Evolutionary conservation across 2,329 filamentous ascomycete genomes (phyloP).

Genomic region (Knoxdaviesia proteae): DNA sequence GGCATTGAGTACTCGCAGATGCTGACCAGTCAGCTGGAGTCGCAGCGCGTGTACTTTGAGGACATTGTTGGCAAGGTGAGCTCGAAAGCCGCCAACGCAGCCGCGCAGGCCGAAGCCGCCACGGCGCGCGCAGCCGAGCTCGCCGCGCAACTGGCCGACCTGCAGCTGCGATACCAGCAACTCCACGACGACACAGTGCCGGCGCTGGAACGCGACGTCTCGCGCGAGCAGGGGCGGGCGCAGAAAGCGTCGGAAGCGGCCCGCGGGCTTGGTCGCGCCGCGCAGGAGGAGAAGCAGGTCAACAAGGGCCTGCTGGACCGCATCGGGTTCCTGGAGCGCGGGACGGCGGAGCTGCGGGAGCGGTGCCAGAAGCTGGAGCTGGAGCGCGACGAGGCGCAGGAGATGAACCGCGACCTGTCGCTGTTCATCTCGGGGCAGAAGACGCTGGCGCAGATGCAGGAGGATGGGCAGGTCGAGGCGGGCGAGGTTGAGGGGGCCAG

Average conservation of each 20-base stretch:
- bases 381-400: conserved; percentile 39
- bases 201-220: conserved; percentile 50
- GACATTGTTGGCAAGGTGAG: conserved; percentile 75
- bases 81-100: conserved; percentile 66
- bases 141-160: conserved; percentile 23
- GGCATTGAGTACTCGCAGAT: conserved; percentile 89
- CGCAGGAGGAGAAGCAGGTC: conserved; percentile 73
- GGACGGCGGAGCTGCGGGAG: conserved; percentile 12
- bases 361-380: conserved; percentile 36
- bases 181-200: conserved; percentile 38
- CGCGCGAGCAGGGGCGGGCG: conserved; percentile 45
- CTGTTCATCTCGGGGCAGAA: conserved; percentile 77
- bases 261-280: conserved; percentile 50
- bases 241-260: conserved; percentile 58
- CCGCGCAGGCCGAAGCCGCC: conserved; percentile 43
- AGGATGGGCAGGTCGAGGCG: conserved; percentile 33
- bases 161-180: conserved; percentile 25
- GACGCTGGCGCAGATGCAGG: conserved; percentile 53
- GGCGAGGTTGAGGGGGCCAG: conserved; percentile 60
- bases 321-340: conserved; percentile 21
- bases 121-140: conserved; percentile 26
- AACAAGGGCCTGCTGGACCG: conserved; percentile 61
- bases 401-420: conserved; percentile 69
- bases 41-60: conserved; percentile 83
- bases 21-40: conserved; percentile 79